phyloP scores from a whole-genome alignment of 768 basidiomycete species.

The Russula sp. region DNA sequence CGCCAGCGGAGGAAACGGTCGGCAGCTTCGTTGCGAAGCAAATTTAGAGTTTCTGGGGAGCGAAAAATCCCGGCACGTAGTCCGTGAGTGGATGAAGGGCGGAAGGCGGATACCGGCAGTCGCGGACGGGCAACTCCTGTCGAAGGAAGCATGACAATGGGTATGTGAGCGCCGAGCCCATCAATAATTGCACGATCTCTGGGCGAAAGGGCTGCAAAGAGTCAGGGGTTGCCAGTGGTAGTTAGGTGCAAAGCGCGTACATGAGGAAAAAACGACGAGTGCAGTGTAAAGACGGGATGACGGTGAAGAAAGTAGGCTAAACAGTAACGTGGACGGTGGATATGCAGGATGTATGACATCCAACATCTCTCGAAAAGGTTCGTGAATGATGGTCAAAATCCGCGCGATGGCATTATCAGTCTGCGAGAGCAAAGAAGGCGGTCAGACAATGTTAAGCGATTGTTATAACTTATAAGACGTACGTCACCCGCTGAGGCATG shows the following conservation, averaged over 20 bases:
- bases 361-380: slow-evolving; percentile 49
- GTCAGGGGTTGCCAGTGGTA: not conserved
- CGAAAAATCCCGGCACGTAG: slow-evolving; percentile 58
- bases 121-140: slow-evolving; percentile 9
- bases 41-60: slow-evolving; percentile 52
- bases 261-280: slow-evolving; percentile 47
- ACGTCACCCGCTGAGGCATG: slow-evolving; percentile 45
- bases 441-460: not conserved
- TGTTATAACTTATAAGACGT: slow-evolving; percentile 25
- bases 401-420: slow-evolving; percentile 21
- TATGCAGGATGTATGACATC: slow-evolving; percentile 49
- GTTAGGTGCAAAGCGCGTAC: slow-evolving; percentile 18
- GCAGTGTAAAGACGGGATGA: slow-evolving; percentile 56
- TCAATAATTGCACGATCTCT: slow-evolving; percentile 36
- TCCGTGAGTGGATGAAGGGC: slow-evolving; percentile 44
- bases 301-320: slow-evolving; percentile 52
- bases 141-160: slow-evolving; percentile 47
- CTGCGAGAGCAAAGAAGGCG: slow-evolving; percentile 10
- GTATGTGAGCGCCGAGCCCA: slow-evolving; percentile 46
- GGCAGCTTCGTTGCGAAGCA: slow-evolving; percentile 56
- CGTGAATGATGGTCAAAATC: slow-evolving; percentile 44
- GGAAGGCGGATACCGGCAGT: slow-evolving; percentile 45
- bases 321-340: slow-evolving; percentile 45
- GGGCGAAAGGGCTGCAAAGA: slow-evolving; percentile 3
- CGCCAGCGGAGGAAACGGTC: slow-evolving; percentile 70